Evolutionary conservation across 192 early-diverging fungal genomes (phyloP).

Genomic region (Irineochytrium annulatum): DNA sequence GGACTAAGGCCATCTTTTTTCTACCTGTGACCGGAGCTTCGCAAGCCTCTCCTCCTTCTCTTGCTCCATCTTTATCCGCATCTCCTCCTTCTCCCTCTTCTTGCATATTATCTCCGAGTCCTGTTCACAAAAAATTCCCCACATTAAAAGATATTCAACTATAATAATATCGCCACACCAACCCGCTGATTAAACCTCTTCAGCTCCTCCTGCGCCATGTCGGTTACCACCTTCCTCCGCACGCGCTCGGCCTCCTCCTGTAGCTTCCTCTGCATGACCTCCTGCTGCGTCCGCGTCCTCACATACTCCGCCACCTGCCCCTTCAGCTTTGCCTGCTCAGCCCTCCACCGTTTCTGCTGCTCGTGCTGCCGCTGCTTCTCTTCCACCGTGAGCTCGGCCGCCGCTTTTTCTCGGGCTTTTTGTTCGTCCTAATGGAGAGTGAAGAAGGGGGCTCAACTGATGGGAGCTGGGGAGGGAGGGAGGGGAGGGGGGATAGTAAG

Average conservation of each 20-base stretch:
- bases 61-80: not conserved
- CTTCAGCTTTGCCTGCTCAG: no score
- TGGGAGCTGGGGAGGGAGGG: not conserved
- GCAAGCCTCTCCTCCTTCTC: slow-evolving; percentile 18
- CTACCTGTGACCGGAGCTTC: slow-evolving; percentile 6
- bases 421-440: no score
- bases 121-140: not conserved
- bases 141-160: not conserved
- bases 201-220: slow-evolving; percentile 2
- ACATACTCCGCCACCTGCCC: not conserved
- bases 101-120: slow-evolving; percentile 1
- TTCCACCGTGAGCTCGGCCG: not conserved
- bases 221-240: not conserved
- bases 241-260: not conserved
- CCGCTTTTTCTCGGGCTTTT: no score
- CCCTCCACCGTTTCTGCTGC: not conserved
- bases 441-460: no score
- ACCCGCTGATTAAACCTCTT: slow-evolving; percentile 12
- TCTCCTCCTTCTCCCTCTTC: not conserved
- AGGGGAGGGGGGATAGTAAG: not conserved
- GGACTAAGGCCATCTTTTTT: not conserved
- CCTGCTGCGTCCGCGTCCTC: slow-evolving; percentile 3
- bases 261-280: slow-evolving; percentile 9
- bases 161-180: not conserved
- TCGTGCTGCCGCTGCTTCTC: slow-evolving; percentile 6